Conservation (phyloP, 805 yeast species). For the Zygosaccharomyces kombuchaensis region DNA sequence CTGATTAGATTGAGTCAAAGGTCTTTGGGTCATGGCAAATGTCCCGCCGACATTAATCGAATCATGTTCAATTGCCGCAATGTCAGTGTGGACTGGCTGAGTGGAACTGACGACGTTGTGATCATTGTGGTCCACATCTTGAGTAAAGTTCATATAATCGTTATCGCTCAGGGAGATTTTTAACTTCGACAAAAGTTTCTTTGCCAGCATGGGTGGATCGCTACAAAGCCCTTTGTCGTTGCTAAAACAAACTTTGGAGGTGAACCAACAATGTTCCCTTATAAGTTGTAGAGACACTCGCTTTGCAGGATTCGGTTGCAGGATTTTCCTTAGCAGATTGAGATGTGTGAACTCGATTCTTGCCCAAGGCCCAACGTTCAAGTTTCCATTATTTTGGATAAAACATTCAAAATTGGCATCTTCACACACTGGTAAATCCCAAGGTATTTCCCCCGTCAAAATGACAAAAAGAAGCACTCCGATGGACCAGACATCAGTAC, state of each 20-base stretch:
- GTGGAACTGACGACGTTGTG: constrained; percentile 31
- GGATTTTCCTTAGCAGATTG: constrained; percentile 48
- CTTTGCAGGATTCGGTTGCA: constrained; percentile 45
- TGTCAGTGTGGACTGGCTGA: constrained; percentile 42
- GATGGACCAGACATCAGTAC: constrained; percentile 65
- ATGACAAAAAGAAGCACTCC: constrained; percentile 61
- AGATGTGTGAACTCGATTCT: constrained; percentile 45
- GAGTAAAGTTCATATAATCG: constrained; percentile 35
- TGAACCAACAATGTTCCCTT: constrained; percentile 53
- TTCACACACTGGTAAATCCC: constrained; percentile 58
- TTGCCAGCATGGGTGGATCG: constrained; percentile 49
- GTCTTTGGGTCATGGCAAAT: constrained; percentile 24
- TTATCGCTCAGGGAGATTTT: constrained; percentile 52
- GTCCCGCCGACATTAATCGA: constrained; percentile 5
- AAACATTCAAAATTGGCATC: constrained; percentile 47
- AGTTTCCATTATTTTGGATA: constrained; percentile 43
- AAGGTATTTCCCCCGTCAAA: constrained; percentile 62
- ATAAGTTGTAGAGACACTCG: constrained; percentile 43
- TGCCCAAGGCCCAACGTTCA: constrained; percentile 50
- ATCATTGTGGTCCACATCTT: constrained; percentile 8
- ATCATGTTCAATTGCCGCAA: constrained; percentile 38
- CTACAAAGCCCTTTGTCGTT: constrained; percentile 47
- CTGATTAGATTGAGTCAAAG: constrained; percentile 16
- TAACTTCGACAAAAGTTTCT: constrained; percentile 47
- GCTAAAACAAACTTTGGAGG: constrained; percentile 41